Percentiles rank a stretch among this genome's conserved stretches.
phyloP scores from a whole-genome alignment of 768 basidiomycete genomes.

The Imleria badia region DNA sequence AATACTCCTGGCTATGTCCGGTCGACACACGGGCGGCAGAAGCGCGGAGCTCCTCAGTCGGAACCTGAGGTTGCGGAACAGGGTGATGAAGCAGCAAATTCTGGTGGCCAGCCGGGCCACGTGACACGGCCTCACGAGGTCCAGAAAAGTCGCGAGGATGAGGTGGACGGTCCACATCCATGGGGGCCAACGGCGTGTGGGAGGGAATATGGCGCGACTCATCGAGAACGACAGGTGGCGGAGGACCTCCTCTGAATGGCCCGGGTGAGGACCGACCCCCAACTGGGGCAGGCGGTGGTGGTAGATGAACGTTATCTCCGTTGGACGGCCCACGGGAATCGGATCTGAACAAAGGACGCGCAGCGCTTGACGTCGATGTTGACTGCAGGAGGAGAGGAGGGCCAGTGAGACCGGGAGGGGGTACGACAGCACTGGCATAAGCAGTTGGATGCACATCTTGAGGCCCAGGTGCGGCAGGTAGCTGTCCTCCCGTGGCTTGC shows the following conservation, averaged over 20 bases:
- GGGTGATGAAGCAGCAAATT: slow-evolving; percentile 67
- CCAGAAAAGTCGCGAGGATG: slow-evolving; percentile 58
- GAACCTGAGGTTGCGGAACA: slow-evolving; percentile 56
- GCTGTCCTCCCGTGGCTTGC: slow-evolving; percentile 67
- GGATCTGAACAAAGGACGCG: slow-evolving; percentile 55
- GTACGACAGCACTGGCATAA: slow-evolving; percentile 77
- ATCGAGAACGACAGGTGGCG: slow-evolving; percentile 78
- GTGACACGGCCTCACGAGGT: slow-evolving; percentile 42
- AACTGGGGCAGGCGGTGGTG: slow-evolving; percentile 56
- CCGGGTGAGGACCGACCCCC: slow-evolving; percentile 56
- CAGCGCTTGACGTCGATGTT: slow-evolving; percentile 20
- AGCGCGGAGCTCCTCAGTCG: slow-evolving; percentile 51
- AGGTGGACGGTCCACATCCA: slow-evolving; percentile 63
- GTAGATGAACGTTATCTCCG: slow-evolving; percentile 45
- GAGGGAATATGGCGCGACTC: slow-evolving; percentile 67
- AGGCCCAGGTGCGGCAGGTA: slow-evolving; percentile 88
- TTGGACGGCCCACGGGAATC: slow-evolving; percentile 61
- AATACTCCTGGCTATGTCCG: slow-evolving; percentile 56
- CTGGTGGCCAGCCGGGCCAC: slow-evolving; percentile 58
- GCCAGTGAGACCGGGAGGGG: slow-evolving; percentile 66
- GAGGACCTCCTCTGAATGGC: slow-evolving; percentile 81
- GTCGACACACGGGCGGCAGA: slow-evolving; percentile 35
- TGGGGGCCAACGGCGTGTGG: slow-evolving; percentile 75
- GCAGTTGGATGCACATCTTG: slow-evolving; percentile 97
- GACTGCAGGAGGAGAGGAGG: slow-evolving; percentile 66